phyloP scores from a whole-genome alignment of 495 filamentous ascomycete genomes.

The Penicillium subrubescens region DNA sequence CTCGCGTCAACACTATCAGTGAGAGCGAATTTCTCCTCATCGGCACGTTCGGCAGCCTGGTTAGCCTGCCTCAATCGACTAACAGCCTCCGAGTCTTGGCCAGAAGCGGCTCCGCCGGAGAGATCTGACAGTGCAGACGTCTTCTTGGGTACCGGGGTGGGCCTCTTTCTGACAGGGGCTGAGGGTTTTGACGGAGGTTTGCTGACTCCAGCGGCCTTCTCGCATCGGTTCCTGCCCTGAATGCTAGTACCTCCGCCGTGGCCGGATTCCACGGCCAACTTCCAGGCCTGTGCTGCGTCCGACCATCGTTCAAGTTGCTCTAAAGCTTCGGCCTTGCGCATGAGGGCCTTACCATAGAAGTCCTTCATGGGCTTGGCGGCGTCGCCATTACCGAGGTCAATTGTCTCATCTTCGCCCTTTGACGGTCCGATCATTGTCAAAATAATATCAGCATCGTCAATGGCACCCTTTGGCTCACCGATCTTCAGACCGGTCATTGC shows the following conservation, averaged over 20 bases:
- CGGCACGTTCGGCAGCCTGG: constrained; percentile 75
- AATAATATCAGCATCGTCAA: constrained; percentile 79
- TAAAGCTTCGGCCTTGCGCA: constrained; percentile 91
- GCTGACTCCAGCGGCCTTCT: constrained; percentile 70
- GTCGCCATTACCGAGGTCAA: constrained; percentile 65
- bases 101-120: constrained; percentile 26
- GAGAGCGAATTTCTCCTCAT: constrained; percentile 90
- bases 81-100: constrained; percentile 61
- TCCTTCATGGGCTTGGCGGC: constrained; percentile 85
- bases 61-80: constrained; percentile 79
- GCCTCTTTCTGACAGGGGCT: constrained; percentile 40
- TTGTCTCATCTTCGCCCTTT: constrained; percentile 75
- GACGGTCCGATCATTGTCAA: constrained; percentile 77
- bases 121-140: constrained; percentile 54
- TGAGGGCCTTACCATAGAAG: constrained; percentile 88
- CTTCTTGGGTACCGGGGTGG: constrained; percentile 40
- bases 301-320: constrained; percentile 94
- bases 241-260: constrained; percentile 81
- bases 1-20: constrained; percentile 79
- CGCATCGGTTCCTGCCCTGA: constrained; percentile 86
- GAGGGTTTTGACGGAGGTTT: constrained; percentile 46
- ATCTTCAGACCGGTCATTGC: constrained; percentile 86
- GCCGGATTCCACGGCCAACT: constrained; percentile 76
- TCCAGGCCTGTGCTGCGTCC: constrained; percentile 81
- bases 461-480: constrained; percentile 82